These are phyloP conservation scores for Pleurotus tuber-regium DNA, from an alignment of 768 basidiomycete genomes.

Conservation along the genomic window DNA sequence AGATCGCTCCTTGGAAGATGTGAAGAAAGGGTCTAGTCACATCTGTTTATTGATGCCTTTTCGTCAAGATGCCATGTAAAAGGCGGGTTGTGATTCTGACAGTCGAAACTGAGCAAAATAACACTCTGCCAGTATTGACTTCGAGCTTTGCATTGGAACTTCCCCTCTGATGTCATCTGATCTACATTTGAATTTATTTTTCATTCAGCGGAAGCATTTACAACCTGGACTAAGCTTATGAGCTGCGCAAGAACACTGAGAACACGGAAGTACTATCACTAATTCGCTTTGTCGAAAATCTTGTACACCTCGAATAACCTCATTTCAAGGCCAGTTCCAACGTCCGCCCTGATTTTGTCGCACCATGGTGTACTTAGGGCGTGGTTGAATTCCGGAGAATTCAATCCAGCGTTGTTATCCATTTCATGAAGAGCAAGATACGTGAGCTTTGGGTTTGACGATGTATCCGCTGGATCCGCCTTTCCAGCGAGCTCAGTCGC, in stretches of 20 bases:
- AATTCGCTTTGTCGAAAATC: not conserved
- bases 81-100: no score
- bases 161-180: no score
- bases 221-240: not conserved
- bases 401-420: slow-evolving; percentile 15
- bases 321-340: slow-evolving; percentile 14
- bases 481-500: slow-evolving; percentile 16
- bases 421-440: slow-evolving; percentile 33
- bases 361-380: slow-evolving; percentile 23
- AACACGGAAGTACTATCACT: no score
- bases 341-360: slow-evolving; percentile 16
- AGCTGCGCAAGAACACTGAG: not conserved
- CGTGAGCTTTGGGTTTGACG: slow-evolving; percentile 17
- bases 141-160: no score
- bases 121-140: no score
- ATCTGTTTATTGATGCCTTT: no score
- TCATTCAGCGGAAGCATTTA: no score
- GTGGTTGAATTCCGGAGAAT: slow-evolving; percentile 20
- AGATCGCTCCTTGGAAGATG: no score
- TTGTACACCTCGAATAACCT: slow-evolving; percentile 26
- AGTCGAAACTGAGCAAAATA: no score
- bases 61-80: no score
- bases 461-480: slow-evolving; percentile 8
- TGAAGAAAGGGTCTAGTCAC: no score
- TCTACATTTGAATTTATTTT: no score